These are phyloP conservation scores for Wickerhamia fluorescens DNA, from an alignment of 805 yeast genomes.

Conservation along the genomic window DNA sequence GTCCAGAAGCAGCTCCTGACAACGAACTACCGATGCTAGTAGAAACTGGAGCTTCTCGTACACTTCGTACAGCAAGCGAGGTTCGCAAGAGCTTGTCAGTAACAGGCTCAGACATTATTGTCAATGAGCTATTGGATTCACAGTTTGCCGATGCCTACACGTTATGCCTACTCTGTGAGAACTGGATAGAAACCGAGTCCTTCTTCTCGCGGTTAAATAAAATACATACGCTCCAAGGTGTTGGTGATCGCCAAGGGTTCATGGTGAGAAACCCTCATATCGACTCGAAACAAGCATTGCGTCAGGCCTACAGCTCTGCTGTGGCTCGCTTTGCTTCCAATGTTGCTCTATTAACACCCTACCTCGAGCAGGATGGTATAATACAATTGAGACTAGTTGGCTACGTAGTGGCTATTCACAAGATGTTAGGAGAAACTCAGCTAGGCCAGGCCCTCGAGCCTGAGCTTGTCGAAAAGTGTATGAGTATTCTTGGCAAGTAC, in stretches of 20 bases:
- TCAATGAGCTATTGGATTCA: slow-evolving; percentile 35
- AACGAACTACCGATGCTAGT: slow-evolving; percentile 49
- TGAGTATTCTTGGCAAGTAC: slow-evolving; percentile 3
- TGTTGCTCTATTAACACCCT: slow-evolving; percentile 8
- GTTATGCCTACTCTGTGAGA: slow-evolving; percentile 7
- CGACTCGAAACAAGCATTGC: no score
- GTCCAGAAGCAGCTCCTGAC: slow-evolving; percentile 43
- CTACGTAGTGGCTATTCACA: slow-evolving; percentile 11
- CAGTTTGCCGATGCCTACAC: slow-evolving; percentile 48
- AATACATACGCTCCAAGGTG: neutral
- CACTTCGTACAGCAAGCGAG: slow-evolving; percentile 1
- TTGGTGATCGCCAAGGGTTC: slow-evolving; percentile 9
- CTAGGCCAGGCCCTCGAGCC: slow-evolving; percentile 6
- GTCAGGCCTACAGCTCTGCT: neutral
- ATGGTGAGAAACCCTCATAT: slow-evolving; percentile 16
- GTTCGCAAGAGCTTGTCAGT: neutral
- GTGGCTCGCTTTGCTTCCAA: neutral
- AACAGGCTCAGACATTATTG: slow-evolving; percentile 1
- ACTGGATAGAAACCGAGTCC: neutral
- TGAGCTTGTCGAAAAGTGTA: slow-evolving; percentile 5
- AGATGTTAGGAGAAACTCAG: slow-evolving; percentile 12
- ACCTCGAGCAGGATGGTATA: slow-evolving; percentile 4
- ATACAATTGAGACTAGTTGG: slow-evolving; percentile 9
- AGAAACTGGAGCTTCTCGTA: slow-evolving; percentile 22
- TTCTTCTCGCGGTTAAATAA: neutral